Evolutionary conservation across 495 filamentous ascomycete species (phyloP).

Genomic region (Bombardia bombarda): DNA sequence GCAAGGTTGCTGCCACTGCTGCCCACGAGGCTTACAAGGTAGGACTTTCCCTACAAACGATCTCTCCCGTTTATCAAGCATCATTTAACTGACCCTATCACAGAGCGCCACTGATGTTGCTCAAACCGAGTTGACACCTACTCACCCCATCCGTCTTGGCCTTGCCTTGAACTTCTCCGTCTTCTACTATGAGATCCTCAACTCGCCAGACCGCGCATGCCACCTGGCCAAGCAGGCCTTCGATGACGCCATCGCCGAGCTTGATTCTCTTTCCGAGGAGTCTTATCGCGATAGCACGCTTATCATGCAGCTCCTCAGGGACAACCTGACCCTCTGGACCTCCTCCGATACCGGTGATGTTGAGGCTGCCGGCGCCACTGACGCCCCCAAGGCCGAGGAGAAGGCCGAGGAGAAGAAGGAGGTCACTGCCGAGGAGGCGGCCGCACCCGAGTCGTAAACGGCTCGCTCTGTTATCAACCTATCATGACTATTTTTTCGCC

Average conservation of each 20-base stretch:
- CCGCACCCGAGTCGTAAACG: conserved; percentile 19
- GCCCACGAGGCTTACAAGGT: conserved; percentile 98
- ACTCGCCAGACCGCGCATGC: conserved; percentile 97
- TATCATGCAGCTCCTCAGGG: conserved; percentile 99
- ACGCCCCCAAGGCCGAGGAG: conserved; percentile 59
- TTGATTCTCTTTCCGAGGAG: conserved; percentile 97
- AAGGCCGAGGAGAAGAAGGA: conserved; percentile 48
- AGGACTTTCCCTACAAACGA: no score
- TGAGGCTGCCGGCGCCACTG: conserved; percentile 50
- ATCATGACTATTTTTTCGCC: conserved; percentile 7
- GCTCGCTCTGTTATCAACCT: neutral
- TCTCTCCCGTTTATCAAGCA: conserved; percentile 2
- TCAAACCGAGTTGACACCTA: conserved; percentile 94
- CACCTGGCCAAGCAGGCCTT: conserved; percentile 99
- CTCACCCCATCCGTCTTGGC: conserved; percentile 97
- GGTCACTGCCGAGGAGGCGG: conserved; percentile 33
- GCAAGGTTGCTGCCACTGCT: conserved; percentile 92
- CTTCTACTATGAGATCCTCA: conserved; percentile 99
- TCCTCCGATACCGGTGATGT: conserved; percentile 86
- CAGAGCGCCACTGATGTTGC: conserved; percentile 97
- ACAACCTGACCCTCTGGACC: conserved; percentile 99
- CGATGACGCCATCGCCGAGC: conserved; percentile 97
- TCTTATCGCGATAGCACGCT: conserved; percentile 99
- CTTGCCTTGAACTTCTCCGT: conserved; percentile 99
- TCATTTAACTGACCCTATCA: conserved; percentile 7